Base-by-base conservation (phyloP, 1,284 basidiomycete species). In the Rhodotorula sp. region DNA sequence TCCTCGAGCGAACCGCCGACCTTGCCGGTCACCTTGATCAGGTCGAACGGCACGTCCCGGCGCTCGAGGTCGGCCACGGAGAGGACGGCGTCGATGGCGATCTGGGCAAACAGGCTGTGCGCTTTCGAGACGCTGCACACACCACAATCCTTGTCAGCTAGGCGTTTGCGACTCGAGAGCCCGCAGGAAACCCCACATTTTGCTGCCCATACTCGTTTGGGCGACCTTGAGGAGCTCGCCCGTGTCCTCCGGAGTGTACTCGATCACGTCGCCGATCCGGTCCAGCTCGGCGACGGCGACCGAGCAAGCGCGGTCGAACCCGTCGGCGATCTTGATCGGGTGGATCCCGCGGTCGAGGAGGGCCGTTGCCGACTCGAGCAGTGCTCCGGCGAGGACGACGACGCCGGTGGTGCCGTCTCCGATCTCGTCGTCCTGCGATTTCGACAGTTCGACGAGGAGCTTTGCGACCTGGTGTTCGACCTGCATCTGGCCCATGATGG, bases 21-120 rank as follows among this genome's bases (percentile, higher is more conserved):
- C 84, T 99, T 99, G 80, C 95, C 95, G 79, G 97, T 93, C 47
- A 99, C 95, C 83, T 99, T 99, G 87, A 99, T 98, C 74, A 99
- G 86, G 83, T 99, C 95, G 82, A 99, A 99, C 70, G 92, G 90
- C 34, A 99, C 95, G 81, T 99, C 97, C 71, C 89, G 89, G 69
- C 97, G 90, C 76, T 95, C 89, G 65, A 99, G 85, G 81, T 99
- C 95, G 21, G 95, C 95, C 16, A 99, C 97, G 0, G 90, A 88
- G 58, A 99, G 85, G 21, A 99, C 95, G 26, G 95, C 92, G 79
- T 99, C 95, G 58, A 98, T 93, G 26, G 97, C 97, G 77, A 99
- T 99, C 82, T 94, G 88, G 23, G 97, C 94, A 81, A 98, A 99
- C 80, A 95, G 92, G 77, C 88, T 86, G 80, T 92, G 91, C 76